Percentiles rank a stretch among this genome's conserved stretches.
These are phyloP conservation scores for Talaromyces sp. DNA, from an alignment of 2,329 filamentous ascomycete genomes.

Conservation along the genomic window DNA sequence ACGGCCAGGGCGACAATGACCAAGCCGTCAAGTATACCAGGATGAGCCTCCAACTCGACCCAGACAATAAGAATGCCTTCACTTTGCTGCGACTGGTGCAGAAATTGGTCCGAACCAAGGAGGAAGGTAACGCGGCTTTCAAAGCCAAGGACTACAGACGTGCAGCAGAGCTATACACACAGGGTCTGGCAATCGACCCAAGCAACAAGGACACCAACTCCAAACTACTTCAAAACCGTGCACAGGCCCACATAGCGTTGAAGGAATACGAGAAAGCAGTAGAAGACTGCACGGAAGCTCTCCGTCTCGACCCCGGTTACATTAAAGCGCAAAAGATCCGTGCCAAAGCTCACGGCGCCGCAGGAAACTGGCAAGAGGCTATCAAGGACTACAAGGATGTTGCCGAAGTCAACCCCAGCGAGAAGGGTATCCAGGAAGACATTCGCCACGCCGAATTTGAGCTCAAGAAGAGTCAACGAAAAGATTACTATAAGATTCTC, in stretches of 20 bases:
- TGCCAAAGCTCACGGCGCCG: conserved; percentile 80
- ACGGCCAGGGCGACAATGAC: conserved; percentile 88
- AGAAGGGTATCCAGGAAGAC: conserved; percentile 76
- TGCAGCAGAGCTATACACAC: conserved; percentile 79
- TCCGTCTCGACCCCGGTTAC: conserved; percentile 78
- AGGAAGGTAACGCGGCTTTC: conserved; percentile 86
- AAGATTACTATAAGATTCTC: conserved; percentile 99
- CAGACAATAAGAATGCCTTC: conserved; percentile 82
- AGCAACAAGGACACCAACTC: conserved; percentile 88
- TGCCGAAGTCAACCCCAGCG: conserved; percentile 75
- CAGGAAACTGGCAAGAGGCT: conserved; percentile 88
- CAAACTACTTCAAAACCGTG: conserved; percentile 91
- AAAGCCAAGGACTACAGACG: conserved; percentile 75
- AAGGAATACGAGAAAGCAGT: conserved; percentile 82
- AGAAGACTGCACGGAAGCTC: conserved; percentile 77
- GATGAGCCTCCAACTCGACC: conserved; percentile 83
- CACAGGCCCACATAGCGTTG: conserved; percentile 72
- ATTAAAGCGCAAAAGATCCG: conserved; percentile 89
- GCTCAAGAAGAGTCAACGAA: conserved; percentile 93
- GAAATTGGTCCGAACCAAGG: conserved; percentile 88
- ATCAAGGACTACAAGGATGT: conserved; percentile 85
- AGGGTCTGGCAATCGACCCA: conserved; percentile 80
- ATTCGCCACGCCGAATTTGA: conserved; percentile 88
- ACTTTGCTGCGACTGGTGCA: conserved; percentile 87
- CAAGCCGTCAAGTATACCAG: conserved; percentile 91